phyloP scores from a whole-genome alignment of 768 basidiomycete genomes.

The Phaeolepiota aurea region DNA sequence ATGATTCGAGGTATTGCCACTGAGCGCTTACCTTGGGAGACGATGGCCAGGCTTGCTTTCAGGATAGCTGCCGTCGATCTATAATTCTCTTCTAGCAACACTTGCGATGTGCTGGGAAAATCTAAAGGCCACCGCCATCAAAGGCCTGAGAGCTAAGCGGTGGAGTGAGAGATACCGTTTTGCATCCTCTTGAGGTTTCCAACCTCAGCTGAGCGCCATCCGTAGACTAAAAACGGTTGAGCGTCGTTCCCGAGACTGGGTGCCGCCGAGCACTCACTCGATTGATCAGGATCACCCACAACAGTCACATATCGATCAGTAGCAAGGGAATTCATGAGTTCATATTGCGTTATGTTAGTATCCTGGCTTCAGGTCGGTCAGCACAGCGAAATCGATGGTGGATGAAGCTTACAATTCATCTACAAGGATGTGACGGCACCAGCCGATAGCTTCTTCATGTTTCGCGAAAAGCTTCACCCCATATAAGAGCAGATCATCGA shows the following conservation, averaged over 20 bases:
- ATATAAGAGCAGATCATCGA: slow-evolving; percentile 75
- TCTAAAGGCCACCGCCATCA: slow-evolving; percentile 33
- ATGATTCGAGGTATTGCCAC: background rate
- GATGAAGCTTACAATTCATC: slow-evolving; percentile 65
- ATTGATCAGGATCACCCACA: slow-evolving; percentile 90
- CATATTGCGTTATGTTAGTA: slow-evolving; percentile 76
- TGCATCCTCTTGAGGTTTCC: slow-evolving; percentile 70
- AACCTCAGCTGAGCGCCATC: slow-evolving; percentile 79
- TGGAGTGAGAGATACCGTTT: slow-evolving; percentile 28
- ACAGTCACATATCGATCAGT: slow-evolving; percentile 53
- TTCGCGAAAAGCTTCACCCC: slow-evolving; percentile 57
- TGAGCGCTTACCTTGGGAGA: slow-evolving; percentile 58
- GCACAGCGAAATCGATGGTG: background rate
- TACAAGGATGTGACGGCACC: slow-evolving; percentile 66
- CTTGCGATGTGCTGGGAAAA: slow-evolving; percentile 54
- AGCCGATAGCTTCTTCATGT: slow-evolving; percentile 38
- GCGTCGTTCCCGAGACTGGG: background rate
- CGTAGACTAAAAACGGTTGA: slow-evolving; percentile 47
- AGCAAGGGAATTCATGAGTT: slow-evolving; percentile 67
- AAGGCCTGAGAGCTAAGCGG: background rate
- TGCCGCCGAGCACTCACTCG: slow-evolving; percentile 34
- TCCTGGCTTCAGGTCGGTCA: slow-evolving; percentile 47
- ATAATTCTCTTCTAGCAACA: slow-evolving; percentile 82
- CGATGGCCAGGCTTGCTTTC: slow-evolving; percentile 63
- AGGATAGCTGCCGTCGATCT: slow-evolving; percentile 77